These are phyloP conservation scores for Vaccinium macrocarpon DNA, from an alignment of 148 eudicot genomes.

Conservation along the genomic window DNA sequence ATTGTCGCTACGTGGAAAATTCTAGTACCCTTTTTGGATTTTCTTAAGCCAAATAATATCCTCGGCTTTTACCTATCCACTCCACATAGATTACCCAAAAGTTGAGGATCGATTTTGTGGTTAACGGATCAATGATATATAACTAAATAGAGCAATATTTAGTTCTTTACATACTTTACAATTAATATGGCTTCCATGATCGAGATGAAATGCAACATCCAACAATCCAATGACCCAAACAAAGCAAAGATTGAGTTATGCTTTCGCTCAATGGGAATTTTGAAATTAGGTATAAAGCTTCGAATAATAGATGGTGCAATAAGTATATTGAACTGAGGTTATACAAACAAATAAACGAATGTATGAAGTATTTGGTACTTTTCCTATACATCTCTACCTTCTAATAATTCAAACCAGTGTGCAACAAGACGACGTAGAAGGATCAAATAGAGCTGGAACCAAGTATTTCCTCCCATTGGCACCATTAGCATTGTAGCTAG, in stretches of 20 bases:
- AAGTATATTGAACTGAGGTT: not conserved
- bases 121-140: too few relatives aligned
- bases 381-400: not conserved
- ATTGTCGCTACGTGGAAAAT: too few relatives aligned
- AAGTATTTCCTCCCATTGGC: conserved; percentile 15
- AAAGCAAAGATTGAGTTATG: not conserved
- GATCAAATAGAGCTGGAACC: too few relatives aligned
- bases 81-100: too few relatives aligned
- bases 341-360: not conserved
- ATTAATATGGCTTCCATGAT: too few relatives aligned
- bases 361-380: not conserved
- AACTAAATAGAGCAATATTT: too few relatives aligned
- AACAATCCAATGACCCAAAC: not conserved
- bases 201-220: too few relatives aligned
- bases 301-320: not conserved
- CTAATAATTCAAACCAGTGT: not conserved
- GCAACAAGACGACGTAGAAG: conserved; percentile 12
- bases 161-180: too few relatives aligned
- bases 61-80: too few relatives aligned
- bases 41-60: too few relatives aligned
- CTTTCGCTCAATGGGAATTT: not conserved
- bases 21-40: too few relatives aligned
- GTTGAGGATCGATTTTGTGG: too few relatives aligned
- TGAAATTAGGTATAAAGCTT: not conserved
- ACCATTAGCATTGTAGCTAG: conserved; percentile 27